These are phyloP conservation scores for Hypoxylon sp. DNA, from an alignment of 2,329 filamentous ascomycete genomes.

Conservation along the genomic window DNA sequence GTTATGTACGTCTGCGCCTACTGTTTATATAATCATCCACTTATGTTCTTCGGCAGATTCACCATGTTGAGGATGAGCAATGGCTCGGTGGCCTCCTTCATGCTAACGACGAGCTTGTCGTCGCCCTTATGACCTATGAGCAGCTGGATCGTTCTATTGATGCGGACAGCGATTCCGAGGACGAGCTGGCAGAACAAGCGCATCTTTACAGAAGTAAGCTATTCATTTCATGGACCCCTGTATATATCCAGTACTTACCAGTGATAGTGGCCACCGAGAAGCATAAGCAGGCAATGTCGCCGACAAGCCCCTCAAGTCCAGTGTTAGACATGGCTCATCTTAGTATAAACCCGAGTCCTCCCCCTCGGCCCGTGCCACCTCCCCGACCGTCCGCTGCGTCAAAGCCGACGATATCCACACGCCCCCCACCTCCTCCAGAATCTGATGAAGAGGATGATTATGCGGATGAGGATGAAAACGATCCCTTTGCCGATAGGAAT, in stretches of 20 bases:
- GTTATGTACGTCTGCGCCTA: constrained; percentile 72
- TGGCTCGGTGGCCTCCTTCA: constrained; percentile 92
- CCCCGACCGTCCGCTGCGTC: constrained; percentile 63
- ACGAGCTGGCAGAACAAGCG: constrained; percentile 77
- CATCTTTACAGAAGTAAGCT: constrained; percentile 73
- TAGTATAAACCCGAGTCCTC: constrained; percentile 57
- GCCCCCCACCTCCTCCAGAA: constrained; percentile 61
- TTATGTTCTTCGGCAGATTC: constrained; percentile 70
- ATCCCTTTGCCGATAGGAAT: constrained; percentile 90
- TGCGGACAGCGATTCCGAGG: constrained; percentile 79
- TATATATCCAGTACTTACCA: constrained; percentile 46
- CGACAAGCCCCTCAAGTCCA: constrained; percentile 56
- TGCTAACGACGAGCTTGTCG: constrained; percentile 96
- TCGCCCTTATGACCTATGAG: constrained; percentile 93
- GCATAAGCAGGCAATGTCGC: constrained; percentile 64
- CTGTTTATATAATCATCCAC: constrained; percentile 15
- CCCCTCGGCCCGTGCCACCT: constrained; percentile 62
- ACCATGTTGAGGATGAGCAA: constrained; percentile 90
- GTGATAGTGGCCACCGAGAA: constrained; percentile 68
- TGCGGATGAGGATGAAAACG: constrained; percentile 84
- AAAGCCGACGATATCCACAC: constrained; percentile 67
- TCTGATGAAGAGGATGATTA: constrained; percentile 71
- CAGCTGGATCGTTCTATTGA: constrained; percentile 91
- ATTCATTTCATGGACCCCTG: constrained; percentile 19
- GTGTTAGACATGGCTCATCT: constrained; percentile 63